Conservation (phyloP, 164 flowering plant species). For the Magnolia changhungtana region DNA sequence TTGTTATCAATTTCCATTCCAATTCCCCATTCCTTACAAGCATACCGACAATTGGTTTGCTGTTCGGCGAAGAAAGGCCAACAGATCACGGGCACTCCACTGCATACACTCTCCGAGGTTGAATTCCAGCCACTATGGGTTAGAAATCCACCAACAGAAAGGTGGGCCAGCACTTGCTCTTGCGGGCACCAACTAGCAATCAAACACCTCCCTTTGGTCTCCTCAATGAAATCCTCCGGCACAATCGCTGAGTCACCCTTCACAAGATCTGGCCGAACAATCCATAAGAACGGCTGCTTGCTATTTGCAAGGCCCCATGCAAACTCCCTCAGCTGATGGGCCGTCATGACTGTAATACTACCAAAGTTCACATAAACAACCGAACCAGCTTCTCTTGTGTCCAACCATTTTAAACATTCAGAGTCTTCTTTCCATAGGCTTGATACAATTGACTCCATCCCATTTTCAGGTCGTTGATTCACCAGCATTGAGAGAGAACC, state of each 20-base stretch:
- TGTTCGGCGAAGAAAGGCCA: slow-evolving; percentile 25
- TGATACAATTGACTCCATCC: not conserved
- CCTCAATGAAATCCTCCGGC: slow-evolving; percentile 9
- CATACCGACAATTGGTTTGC: slow-evolving; percentile 14
- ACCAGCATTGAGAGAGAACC: slow-evolving; percentile 24
- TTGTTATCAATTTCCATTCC: slow-evolving; percentile 10
- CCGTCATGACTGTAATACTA: slow-evolving; percentile 28
- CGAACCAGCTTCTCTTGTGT: slow-evolving; percentile 17
- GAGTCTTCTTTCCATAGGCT: slow-evolving; percentile 37
- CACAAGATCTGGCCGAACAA: slow-evolving; percentile 48
- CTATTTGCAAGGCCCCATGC: slow-evolving; percentile 48
- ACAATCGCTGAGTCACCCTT: slow-evolving; percentile 27
- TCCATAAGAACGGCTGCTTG: slow-evolving; percentile 42
- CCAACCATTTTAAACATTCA: slow-evolving; percentile 35
- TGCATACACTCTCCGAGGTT: slow-evolving; percentile 10
- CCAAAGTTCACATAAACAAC: slow-evolving; percentile 43
- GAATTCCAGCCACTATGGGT: slow-evolving; percentile 23
- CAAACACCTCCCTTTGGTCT: slow-evolving; percentile 17
- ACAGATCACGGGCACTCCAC: slow-evolving; percentile 18
- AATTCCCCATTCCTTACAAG: slow-evolving; percentile 20
- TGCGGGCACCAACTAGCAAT: slow-evolving; percentile 18
- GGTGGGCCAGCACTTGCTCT: slow-evolving; percentile 15
- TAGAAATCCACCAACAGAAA: slow-evolving; percentile 11
- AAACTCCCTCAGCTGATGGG: slow-evolving; percentile 29
- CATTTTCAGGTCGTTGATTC: not conserved